Conservation (phyloP, 257 asterid species). For the Lycium barbarum region DNA sequence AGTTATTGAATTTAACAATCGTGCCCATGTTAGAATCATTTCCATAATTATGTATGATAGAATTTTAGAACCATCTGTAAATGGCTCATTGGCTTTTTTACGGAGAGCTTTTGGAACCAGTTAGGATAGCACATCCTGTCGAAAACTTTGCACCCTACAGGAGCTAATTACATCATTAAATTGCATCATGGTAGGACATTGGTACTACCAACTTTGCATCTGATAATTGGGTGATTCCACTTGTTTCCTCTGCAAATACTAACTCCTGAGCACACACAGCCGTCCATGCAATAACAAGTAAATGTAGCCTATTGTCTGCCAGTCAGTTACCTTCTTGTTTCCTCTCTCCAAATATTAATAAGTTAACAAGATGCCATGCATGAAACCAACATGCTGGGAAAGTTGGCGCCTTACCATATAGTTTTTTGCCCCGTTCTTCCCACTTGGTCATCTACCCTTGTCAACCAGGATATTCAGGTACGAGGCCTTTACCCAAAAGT, state of each 20-base stretch:
- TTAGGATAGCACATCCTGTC: background rate
- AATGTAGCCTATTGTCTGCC: conserved; percentile 17
- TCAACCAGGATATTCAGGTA: conserved; percentile 5
- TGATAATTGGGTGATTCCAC: background rate
- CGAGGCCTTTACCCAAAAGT: background rate
- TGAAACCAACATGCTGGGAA: background rate
- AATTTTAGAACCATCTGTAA: too few relatives aligned
- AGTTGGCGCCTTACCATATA: background rate
- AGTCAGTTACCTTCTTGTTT: background rate
- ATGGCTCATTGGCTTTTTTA: too few relatives aligned
- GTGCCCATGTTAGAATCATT: too few relatives aligned
- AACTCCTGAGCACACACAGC: background rate
- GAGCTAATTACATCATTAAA: background rate
- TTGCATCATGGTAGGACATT: background rate
- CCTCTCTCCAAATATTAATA: conserved; percentile 15
- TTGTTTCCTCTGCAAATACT: conserved; percentile 5
- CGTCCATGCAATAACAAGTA: background rate
- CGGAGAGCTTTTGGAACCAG: background rate
- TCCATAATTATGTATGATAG: too few relatives aligned
- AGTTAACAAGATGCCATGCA: background rate
- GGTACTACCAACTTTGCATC: conserved; percentile 8
- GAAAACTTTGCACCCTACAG: background rate
- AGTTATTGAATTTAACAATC: background rate
- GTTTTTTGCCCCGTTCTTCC: background rate
- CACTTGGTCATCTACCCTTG: background rate